Conservation (phyloP, 192 early-diverging fungal genomes). For the Glomus cerebriforme region DNA sequence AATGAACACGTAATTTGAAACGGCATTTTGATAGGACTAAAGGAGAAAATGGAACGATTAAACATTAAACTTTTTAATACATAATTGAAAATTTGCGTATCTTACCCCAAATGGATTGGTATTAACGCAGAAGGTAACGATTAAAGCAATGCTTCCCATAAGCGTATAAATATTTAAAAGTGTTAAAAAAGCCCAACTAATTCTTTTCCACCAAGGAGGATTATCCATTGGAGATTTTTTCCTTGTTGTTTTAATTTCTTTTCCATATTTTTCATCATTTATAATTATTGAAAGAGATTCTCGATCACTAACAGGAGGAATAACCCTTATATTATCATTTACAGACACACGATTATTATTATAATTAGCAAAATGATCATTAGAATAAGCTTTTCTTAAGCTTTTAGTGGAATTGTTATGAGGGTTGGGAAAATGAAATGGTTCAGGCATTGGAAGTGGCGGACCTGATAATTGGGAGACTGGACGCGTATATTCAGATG, state of each 20-base stretch:
- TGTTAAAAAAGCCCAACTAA: background rate
- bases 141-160: background rate
- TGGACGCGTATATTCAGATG: background rate
- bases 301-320: background rate
- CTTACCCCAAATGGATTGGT: background rate
- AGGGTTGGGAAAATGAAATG: background rate
- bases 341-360: background rate
- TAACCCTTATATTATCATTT: background rate
- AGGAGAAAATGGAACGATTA: background rate
- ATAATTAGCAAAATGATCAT: background rate
- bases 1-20: background rate
- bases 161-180: background rate
- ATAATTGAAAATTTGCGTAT: background rate
- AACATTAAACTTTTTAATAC: background rate
- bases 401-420: background rate
- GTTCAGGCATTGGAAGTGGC: background rate
- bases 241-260: background rate
- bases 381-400: background rate
- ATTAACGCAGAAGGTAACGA: background rate
- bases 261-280: background rate
- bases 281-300: background rate
- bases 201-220: background rate
- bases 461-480: background rate
- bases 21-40: background rate
- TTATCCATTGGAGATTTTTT: conserved; percentile 2